Base-by-base conservation (phyloP, 1,139 yeast genomes). In the Suhomyces panamericanus region DNA sequence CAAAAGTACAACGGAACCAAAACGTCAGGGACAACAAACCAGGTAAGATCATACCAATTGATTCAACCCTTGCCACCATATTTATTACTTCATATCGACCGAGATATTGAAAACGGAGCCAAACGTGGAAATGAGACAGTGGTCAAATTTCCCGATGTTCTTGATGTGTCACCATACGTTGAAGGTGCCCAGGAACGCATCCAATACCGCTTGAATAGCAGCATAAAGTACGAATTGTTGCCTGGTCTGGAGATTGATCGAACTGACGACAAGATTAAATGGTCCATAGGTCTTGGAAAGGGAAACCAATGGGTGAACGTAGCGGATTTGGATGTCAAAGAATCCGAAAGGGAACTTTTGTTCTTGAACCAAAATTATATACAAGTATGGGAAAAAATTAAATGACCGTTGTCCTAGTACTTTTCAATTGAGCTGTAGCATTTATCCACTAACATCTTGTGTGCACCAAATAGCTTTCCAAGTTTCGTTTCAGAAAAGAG, bases 291-390 rank as follows among this genome's bases (percentile, higher is more conserved):
- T 53, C 46, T 85, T 20, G 59, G 69, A 9, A 61, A 66, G 29
- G 57, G 69, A 4, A 62, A 66, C 24, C 38, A 41, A 6, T 87
- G 95, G 95, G 53, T 74, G 4, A 80, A 78, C 47, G 70, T 87
- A 11, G 72, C 75, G 38, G 83, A 85, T 53, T 64, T 80, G 39
- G 60, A 64, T 12, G 75, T 80, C 1, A 70, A 66, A 32, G 60
- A 60, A 13, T 73, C 77, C 33, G 81, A 82, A 35, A 69, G 71
- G 39, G 90, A 85, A 51, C 66, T 86, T 41, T 56, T 87, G 42
- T 83, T 85, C 54, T 60, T 87, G 32, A 74, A 76, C 36, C 88
- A 85, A 51, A 77, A 80, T 38, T 81, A 80, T 60, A 65, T 87
- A 34, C 91, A 85, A 60, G 65, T 86, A 14, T 86, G 95, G 95